Evolutionary conservation across 2,329 filamentous ascomycete genomes (phyloP).

Genomic region (Rachicladosporium sp.): DNA sequence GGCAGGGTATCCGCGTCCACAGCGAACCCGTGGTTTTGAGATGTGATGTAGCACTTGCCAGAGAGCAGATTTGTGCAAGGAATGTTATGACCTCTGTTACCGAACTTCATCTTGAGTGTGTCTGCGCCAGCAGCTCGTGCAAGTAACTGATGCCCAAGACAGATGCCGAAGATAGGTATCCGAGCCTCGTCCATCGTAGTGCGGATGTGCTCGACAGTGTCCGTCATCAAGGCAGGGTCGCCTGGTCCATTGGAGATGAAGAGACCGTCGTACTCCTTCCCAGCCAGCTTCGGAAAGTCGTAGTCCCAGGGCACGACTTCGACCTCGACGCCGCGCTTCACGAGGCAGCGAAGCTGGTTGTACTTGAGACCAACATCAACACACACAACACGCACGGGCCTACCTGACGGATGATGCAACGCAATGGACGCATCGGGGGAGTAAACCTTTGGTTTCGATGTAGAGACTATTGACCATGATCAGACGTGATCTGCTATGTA

Average conservation of each 20-base stretch:
- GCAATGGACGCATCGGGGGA: constrained; percentile 58
- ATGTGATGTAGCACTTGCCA: constrained; percentile 96
- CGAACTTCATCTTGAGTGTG: constrained; percentile 97
- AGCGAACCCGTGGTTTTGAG: constrained; percentile 94
- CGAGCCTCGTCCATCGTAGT: constrained; percentile 64
- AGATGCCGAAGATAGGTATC: constrained; percentile 91
- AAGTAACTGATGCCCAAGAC: constrained; percentile 85
- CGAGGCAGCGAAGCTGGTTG: constrained; percentile 89
- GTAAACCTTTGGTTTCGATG: constrained; percentile 75
- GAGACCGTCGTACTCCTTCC: constrained; percentile 83
- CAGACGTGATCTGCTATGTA: constrained; percentile 1
- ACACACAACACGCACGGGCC: constrained; percentile 75
- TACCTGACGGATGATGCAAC: constrained; percentile 78
- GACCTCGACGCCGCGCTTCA: constrained; percentile 84
- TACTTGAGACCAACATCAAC: constrained; percentile 97
- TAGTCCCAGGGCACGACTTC: constrained; percentile 94
- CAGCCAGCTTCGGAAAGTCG: constrained; percentile 65
- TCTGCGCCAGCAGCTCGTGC: constrained; percentile 75
- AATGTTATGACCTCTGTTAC: constrained; percentile 97
- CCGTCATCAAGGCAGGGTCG: constrained; percentile 75
- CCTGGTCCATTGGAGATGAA: constrained; percentile 98
- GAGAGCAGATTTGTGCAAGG: constrained; percentile 93
- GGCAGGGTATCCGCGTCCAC: constrained; percentile 71
- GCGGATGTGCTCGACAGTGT: constrained; percentile 68
- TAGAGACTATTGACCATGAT: constrained; percentile 56